phyloP scores from a whole-genome alignment of 495 filamentous ascomycete genomes.

The Hypoxylon intermedium region DNA sequence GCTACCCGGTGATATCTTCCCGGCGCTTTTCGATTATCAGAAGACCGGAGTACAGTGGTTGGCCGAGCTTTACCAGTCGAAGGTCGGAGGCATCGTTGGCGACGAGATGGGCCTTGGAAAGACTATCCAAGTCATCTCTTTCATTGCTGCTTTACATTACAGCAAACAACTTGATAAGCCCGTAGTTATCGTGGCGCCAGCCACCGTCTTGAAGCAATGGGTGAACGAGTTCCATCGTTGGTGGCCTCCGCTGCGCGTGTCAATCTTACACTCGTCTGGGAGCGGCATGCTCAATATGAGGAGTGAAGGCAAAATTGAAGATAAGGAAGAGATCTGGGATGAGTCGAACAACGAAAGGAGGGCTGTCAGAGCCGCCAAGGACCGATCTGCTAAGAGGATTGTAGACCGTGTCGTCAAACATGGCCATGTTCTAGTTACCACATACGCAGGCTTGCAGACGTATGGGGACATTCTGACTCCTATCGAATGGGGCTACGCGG shows the following conservation, averaged over 20 bases:
- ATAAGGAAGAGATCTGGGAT: slow-evolving; percentile 60
- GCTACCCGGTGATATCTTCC: slow-evolving; percentile 89
- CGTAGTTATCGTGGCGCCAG: slow-evolving; percentile 87
- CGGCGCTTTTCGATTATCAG: slow-evolving; percentile 91
- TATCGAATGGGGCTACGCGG: slow-evolving; percentile 88
- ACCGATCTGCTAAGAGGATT: slow-evolving; percentile 69
- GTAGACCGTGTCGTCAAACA: slow-evolving; percentile 82
- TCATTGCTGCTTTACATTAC: slow-evolving; percentile 88
- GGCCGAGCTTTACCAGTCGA: slow-evolving; percentile 87
- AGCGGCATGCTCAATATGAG: slow-evolving; percentile 90
- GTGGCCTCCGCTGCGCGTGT: slow-evolving; percentile 95
- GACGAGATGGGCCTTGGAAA: slow-evolving; percentile 99
- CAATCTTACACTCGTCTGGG: slow-evolving; percentile 91
- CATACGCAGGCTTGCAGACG: slow-evolving; percentile 89
- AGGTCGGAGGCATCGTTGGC: slow-evolving; percentile 91
- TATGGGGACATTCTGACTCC: slow-evolving; percentile 81
- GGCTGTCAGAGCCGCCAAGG: slow-evolving; percentile 62
- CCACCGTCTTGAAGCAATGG: slow-evolving; percentile 95
- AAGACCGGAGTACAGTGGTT: slow-evolving; percentile 96
- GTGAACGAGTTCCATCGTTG: slow-evolving; percentile 97
- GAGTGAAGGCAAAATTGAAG: slow-evolving; percentile 74
- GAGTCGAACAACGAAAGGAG: slow-evolving; percentile 52
- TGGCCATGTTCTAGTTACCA: slow-evolving; percentile 92
- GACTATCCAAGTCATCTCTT: slow-evolving; percentile 90
- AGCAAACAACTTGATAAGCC: slow-evolving; percentile 84